These are phyloP conservation scores for Serendipita sp. DNA, from an alignment of 768 basidiomycete genomes.

Conservation along the genomic window DNA sequence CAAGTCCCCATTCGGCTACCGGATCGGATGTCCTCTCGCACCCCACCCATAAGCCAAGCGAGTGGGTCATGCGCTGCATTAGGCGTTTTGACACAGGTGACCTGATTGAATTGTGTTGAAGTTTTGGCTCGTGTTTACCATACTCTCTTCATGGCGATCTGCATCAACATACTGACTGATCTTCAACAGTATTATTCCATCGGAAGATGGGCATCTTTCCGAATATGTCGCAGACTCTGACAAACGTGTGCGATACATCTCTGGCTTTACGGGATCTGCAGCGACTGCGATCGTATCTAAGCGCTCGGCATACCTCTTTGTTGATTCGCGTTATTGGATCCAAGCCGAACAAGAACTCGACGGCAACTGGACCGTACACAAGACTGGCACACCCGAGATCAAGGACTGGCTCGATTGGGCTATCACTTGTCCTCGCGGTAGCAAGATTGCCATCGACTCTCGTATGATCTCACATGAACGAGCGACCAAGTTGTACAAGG, in stretches of 20 bases:
- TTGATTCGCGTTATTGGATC: constrained; percentile 70
- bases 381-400: constrained; percentile 30
- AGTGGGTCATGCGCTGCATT: too few species aligned
- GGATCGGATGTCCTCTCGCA: too few species aligned
- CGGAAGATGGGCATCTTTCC: constrained; percentile 68
- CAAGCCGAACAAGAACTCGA: constrained; percentile 60
- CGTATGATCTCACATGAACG: constrained; percentile 65
- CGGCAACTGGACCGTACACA: constrained; percentile 52
- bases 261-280: constrained; percentile 50
- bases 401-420: constrained; percentile 73
- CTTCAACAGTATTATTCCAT: constrained; percentile 46
- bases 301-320: constrained; percentile 52
- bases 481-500: constrained; percentile 40
- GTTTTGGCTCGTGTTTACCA: constrained; percentile 8
- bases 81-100: too few species aligned
- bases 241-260: constrained; percentile 61
- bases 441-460: constrained; percentile 67
- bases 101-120: background rate
- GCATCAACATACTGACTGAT: background rate
- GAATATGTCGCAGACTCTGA: constrained; percentile 67
- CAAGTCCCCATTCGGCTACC: too few species aligned
- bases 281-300: constrained; percentile 57
- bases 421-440: constrained; percentile 23
- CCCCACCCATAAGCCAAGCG: too few species aligned
- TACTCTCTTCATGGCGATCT: too few species aligned